Evolutionary conservation across 139 green algal species (phyloP).

Genomic region (Chloropicon primus): DNA sequence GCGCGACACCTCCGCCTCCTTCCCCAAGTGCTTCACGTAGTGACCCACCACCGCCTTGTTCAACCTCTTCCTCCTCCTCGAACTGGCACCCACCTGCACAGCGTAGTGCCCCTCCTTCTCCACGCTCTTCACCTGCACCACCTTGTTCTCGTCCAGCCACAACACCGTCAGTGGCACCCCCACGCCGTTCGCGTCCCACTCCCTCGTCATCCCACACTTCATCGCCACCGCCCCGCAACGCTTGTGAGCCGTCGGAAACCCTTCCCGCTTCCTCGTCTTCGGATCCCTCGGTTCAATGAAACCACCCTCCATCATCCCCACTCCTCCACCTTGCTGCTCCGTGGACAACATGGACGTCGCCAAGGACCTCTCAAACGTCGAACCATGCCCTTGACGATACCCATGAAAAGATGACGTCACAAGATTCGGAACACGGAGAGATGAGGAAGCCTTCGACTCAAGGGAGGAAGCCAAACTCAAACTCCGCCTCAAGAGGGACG

Average conservation of each 20-base stretch:
- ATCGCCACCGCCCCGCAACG: background rate
- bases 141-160: conserved; percentile 92
- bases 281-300: background rate
- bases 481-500: too few species aligned
- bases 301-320: too few species aligned
- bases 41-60: background rate
- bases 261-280: background rate
- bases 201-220: conserved; percentile 77
- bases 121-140: conserved; percentile 61
- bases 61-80: conserved; percentile 20
- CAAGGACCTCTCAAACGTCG: too few species aligned
- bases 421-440: too few species aligned
- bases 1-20: conserved; percentile 38
- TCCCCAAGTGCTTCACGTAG: conserved; percentile 21
- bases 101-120: conserved; percentile 58
- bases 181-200: conserved; percentile 81
- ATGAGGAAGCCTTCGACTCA: too few species aligned
- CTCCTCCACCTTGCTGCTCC: too few species aligned
- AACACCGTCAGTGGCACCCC: conserved; percentile 85
- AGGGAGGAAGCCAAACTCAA: too few species aligned
- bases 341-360: too few species aligned
- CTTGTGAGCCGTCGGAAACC: background rate
- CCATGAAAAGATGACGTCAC: too few species aligned
- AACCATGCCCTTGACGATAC: too few species aligned
- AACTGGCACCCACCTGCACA: conserved; percentile 66